Base-by-base conservation (phyloP, 768 basidiomycete species). In the Auricularia auricula-judae region DNA sequence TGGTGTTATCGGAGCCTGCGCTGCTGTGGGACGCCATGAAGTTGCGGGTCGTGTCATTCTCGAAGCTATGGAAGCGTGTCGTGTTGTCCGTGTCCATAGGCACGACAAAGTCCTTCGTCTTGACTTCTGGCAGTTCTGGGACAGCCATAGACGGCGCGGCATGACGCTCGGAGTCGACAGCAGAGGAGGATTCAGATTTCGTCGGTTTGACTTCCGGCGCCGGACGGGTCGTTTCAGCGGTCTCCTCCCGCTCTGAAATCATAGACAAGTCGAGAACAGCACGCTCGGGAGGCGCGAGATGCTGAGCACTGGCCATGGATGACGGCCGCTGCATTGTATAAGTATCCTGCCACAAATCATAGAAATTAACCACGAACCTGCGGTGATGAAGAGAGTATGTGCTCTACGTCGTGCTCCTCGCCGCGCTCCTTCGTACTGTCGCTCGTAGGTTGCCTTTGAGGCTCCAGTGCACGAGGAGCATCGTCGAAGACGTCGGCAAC, bases 161-260 rank as follows among this genome's bases (percentile, higher is more conserved):
- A 34, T 29, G 56, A 59, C 10, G 18, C 10, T 35, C 56, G 16
- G 34, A 59, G 23, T 33, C 56, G 56, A 5, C 5, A 29, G 56
- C 14, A 10, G 1, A 10, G 7, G n/a, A 29, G 18, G 56, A 36
- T 4, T 12, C 8, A 10, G 5, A 0, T 29, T 29, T 35, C 56
- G 1, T n/a, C 14, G 29, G 29, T 23, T 7, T 4, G 23, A 18
- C 7, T 14, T 61, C 36, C 42, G 44, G 63, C 43, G 61, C 67
- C 69, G 18, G 35, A 34, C 23, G 43, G 10, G 36, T 61, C 3
- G 39, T 14, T 63, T 88, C 86, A 3, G 72, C 72, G 2, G 76
- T 76, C 68, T 88, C 85, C 60, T 91, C 88, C 62, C 83, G 87
- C 74, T 89, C 88, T 0, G 81, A 84, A 63, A 89, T 89, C 63